Evolutionary conservation across 208 protist genomes (phyloP).

Genomic region (Trichomonas gallinae): DNA sequence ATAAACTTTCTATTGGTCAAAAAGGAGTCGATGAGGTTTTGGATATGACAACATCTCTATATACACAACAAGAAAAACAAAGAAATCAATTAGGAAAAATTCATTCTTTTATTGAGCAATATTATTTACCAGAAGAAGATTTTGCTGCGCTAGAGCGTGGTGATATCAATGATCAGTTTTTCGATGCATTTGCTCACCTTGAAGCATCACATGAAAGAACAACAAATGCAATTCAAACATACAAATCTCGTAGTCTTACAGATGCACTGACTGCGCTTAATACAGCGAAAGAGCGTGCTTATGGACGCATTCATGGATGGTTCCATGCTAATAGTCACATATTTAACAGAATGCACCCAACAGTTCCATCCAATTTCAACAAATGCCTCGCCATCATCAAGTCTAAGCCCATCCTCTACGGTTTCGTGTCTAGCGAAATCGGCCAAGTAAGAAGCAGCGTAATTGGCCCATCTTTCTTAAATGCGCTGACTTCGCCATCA

Average conservation of each 20-base stretch:
- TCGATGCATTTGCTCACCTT: not conserved
- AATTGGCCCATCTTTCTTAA: not conserved
- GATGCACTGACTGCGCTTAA: not conserved
- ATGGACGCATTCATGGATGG: not conserved
- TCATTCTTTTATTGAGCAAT: not conserved
- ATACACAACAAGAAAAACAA: constrained; percentile 12
- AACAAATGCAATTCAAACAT: not conserved
- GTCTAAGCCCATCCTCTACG: not conserved
- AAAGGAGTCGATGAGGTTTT: constrained; percentile 20
- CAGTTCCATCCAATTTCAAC: not conserved
- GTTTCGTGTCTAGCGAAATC: not conserved
- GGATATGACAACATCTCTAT: not conserved
- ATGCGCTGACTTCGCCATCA: not conserved
- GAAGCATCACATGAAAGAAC: not conserved
- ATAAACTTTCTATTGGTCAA: not conserved
- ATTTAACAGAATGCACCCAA: not conserved
- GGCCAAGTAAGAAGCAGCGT: not conserved
- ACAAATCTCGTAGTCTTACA: not conserved
- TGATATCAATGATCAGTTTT: constrained; percentile 1
- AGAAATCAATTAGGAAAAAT: not conserved
- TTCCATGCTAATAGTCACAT: not conserved
- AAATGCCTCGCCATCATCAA: not conserved
- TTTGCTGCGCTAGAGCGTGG: not conserved
- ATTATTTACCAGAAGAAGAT: not conserved
- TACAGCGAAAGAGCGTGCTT: not conserved